These are phyloP conservation scores for Thuja plicata DNA, from an alignment of 83 land plant genomes.

Conservation along the genomic window DNA sequence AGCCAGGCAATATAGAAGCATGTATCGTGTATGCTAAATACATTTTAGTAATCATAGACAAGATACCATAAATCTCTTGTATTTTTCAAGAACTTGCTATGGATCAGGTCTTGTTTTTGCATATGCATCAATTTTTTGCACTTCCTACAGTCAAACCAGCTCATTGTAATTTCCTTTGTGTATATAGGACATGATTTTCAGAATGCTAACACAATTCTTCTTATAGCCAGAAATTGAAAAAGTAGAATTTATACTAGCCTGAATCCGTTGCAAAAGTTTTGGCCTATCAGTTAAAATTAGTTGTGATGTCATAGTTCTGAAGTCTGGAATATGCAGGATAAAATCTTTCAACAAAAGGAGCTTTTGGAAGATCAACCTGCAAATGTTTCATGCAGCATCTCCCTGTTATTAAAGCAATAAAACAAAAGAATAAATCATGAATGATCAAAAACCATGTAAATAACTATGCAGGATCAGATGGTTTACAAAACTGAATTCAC, in stretches of 20 bases:
- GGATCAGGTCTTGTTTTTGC: constrained; percentile 26
- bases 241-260: constrained; percentile 26
- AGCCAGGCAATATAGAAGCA: too few relatives aligned
- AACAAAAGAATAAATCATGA: not conserved
- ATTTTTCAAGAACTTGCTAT: not conserved
- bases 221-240: not conserved
- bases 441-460: not conserved
- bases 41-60: too few relatives aligned
- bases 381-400: not conserved
- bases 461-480: not conserved
- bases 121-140: constrained; percentile 52
- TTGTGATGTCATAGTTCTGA: constrained; percentile 51
- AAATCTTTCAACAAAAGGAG: constrained; percentile 70
- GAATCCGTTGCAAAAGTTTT: constrained; percentile 59
- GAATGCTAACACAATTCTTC: not conserved
- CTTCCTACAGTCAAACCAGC: constrained; percentile 29
- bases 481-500: constrained; percentile 61
- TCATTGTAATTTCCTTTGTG: not conserved
- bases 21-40: too few relatives aligned
- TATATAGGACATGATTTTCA: not conserved
- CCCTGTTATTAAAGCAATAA: not conserved
- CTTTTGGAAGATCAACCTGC: constrained; percentile 79
- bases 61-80: not conserved
- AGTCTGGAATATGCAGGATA: constrained; percentile 30
- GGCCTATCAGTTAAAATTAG: constrained; percentile 73